Base-by-base conservation (phyloP, 106 monocot genomes). In the Alisma plantagoaquatica region DNA sequence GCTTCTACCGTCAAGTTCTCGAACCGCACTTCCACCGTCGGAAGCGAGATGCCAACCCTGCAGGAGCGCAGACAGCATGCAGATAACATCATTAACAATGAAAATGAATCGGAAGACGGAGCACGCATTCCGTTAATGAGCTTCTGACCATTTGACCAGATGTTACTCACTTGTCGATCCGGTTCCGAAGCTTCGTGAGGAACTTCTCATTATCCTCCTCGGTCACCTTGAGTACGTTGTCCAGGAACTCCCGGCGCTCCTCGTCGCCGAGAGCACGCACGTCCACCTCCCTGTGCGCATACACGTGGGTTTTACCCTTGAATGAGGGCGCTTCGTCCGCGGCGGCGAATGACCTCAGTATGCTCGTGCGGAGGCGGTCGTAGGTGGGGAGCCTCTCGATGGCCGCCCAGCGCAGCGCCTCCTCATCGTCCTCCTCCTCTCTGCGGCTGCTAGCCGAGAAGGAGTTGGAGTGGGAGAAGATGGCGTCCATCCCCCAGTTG, bases 161-260 rank as follows among this genome's bases (percentile, higher is more conserved):
- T n/a, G 3, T 19, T 10, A 46, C 74, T 48, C 43, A 87, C 86
- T 49, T 71, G 46, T 81, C 67, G 24, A 87, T 71, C 43, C 86
- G 73, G 23, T 64, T 51, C 6, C 77, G 67, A 29, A 81, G 56
- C 57, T 81, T 81, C 47, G 53, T 50, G 16, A 87, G 65, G 54
- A 87, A 81, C 28, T 53, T 58, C 23, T 68, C 77, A 46, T 87
- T 87, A 56, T 87, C 86, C 68, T 77, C 74, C 55, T 87, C 81
- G 8, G 77, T 65, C 15, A 77, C 66, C 41, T 58, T 69, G 47
- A 87, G 69, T 19, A 81, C 66, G 44, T 70, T 56, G 30, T 87
- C 75, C 5, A 87, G 69, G 58, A 87, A 75, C 58, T 77, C 64
- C 71, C 78, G 77, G 10, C 71, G 65, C 21, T 87, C 74, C 27